Evolutionary conservation across 108 stramenopile species (phyloP), one percentile per base, ranked within the genome.

Genomic region (Chaetoceros tenuissimus): DNA sequence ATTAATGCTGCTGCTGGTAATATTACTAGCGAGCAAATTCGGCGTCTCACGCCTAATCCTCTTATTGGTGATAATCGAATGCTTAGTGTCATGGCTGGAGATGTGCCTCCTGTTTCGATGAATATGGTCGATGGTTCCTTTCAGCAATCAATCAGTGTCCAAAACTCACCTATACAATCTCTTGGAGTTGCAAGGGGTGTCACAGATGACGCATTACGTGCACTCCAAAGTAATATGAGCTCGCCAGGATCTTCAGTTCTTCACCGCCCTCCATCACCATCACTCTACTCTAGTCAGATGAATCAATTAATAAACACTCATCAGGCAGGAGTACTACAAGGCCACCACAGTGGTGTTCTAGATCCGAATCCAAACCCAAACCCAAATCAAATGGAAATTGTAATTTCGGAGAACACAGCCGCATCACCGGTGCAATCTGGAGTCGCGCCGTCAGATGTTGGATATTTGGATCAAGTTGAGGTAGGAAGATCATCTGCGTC

Each of bases 401-500:
- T 40, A 13, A 40, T 40, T 10, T 5, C 5, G 5, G 34, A 13
- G 13, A 40, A 40, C 34, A 40, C 5, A 10, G 34, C 34, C 34
- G 8, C 5, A 10, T 40, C 34, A 10, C 13, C 34, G 5, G 34
- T 40, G 5, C 34, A 40, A 40, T 10, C 5, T 40, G 13, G 13
- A 5, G 34, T 40, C 8, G 13, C 5, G 8, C 13, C 34, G 5
- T 5, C 34, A 40, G 34, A 40, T 40, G 34, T 40, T 40, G 34
- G 8, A 40, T 40, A 10, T 40, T 13, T 40, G 48, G 59, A 67
- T 3, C 10, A 3, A 3, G 50, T 59, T 48, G 24, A 49, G 27
- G 52, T 64, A 25, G 71, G 75, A 31, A 64, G 75, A 28, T 79
- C 78, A 3, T 80, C 79, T 3, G 68, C 74, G 8, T 80, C 79